Evolutionary conservation across 2,329 filamentous ascomycete genomes (phyloP).

Genomic region (Aureobasidium sp.): DNA sequence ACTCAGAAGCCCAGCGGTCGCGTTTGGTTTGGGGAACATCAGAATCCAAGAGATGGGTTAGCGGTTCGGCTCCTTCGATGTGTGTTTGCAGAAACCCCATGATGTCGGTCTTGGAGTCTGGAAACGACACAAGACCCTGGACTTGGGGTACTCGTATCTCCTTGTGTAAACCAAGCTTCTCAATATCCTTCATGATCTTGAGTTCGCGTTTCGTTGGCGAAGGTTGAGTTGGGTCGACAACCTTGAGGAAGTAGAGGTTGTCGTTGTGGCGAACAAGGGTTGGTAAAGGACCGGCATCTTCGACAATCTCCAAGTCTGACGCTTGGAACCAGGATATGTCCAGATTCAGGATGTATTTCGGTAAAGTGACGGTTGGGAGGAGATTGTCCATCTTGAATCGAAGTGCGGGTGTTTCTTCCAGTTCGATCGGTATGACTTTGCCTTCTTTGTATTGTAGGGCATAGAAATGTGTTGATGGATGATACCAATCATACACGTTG

Average conservation of each 20-base stretch:
- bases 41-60: slow-evolving; percentile 25
- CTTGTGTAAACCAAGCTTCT: slow-evolving; percentile 20
- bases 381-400: slow-evolving; percentile 19
- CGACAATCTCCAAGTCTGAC: slow-evolving; percentile 21
- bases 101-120: slow-evolving; percentile 16
- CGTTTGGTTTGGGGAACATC: slow-evolving; percentile 24
- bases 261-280: slow-evolving; percentile 22
- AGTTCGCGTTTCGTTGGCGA: slow-evolving; percentile 28
- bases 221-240: slow-evolving; percentile 23
- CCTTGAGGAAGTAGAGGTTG: slow-evolving; percentile 25
- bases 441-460: slow-evolving; percentile 18
- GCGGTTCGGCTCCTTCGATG: slow-evolving; percentile 24
- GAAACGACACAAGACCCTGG: slow-evolving; percentile 22
- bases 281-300: slow-evolving; percentile 16
- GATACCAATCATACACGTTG: slow-evolving; percentile 26
- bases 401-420: slow-evolving; percentile 18
- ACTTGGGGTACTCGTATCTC: slow-evolving; percentile 25
- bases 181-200: slow-evolving; percentile 23
- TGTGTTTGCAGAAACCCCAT: slow-evolving; percentile 28
- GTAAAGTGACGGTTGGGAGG: slow-evolving; percentile 23
- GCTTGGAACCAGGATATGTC: slow-evolving; percentile 20
- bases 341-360: slow-evolving; percentile 27
- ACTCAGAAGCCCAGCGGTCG: slow-evolving; percentile 24
- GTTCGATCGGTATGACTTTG: slow-evolving; percentile 20
- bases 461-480: slow-evolving; percentile 23